Percentiles rank a stretch among this genome's conserved stretches.
Conservation (phyloP, 2,329 filamentous ascomycete species). For the Fonsecaea erecta region DNA sequence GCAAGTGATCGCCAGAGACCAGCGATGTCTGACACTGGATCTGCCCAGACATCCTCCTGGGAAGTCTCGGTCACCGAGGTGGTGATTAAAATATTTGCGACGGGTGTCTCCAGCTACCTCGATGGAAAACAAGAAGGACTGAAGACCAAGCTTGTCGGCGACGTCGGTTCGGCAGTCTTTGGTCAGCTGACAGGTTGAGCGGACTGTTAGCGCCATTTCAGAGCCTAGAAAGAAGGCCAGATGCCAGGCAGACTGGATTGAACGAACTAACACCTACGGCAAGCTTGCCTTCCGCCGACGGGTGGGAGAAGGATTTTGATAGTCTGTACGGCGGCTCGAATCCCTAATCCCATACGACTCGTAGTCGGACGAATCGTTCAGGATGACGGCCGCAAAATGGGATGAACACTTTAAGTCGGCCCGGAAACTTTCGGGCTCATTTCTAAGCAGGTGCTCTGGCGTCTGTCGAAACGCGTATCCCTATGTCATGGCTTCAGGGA, state of each 20-base stretch:
- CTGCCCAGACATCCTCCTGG: slow-evolving; percentile 10
- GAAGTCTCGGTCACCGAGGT: slow-evolving; percentile 4
- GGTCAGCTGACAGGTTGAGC: neutral
- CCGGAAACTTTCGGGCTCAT: neutral
- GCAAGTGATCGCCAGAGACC: neutral
- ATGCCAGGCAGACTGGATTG: no score
- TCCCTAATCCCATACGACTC: neutral
- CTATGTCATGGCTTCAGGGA: neutral
- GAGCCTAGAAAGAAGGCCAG: no score
- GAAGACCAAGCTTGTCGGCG: slow-evolving; percentile 2
- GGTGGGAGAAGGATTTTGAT: neutral
- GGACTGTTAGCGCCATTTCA: no score
- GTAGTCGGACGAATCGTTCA: neutral
- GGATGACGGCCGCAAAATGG: neutral
- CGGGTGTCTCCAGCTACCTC: slow-evolving; percentile 5
- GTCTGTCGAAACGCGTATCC: neutral
- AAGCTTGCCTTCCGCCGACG: no score
- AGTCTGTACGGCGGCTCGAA: neutral
- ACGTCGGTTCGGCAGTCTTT: slow-evolving; percentile 1
- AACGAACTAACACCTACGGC: no score
- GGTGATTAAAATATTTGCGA: neutral
- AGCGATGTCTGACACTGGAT: neutral
- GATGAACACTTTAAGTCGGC: neutral
- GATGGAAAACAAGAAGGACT: slow-evolving; percentile 2
- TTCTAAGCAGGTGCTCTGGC: neutral